Conservation (phyloP, 176 grass and related monocot genomes). For the Olyra latifolia region DNA sequence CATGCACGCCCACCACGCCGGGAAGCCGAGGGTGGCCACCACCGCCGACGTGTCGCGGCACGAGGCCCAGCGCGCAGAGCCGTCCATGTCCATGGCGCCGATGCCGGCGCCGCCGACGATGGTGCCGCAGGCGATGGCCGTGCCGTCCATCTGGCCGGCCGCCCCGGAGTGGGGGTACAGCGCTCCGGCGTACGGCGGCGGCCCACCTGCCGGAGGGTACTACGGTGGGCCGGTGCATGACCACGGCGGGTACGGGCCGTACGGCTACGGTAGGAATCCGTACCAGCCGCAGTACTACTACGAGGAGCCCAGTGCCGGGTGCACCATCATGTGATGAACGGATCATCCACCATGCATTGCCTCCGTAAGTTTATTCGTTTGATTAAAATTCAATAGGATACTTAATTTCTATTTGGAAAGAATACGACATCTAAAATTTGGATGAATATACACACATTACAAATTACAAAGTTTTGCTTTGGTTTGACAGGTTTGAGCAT, state of each 20-base stretch:
- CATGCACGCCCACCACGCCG: neutral
- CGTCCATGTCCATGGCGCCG: constrained; percentile 37
- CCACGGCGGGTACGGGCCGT: constrained; percentile 10
- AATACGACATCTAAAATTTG: neutral
- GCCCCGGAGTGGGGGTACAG: constrained; percentile 44
- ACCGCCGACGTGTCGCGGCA: constrained; percentile 26
- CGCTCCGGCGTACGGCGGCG: constrained; percentile 33
- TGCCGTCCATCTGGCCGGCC: constrained; percentile 52
- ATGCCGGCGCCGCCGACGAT: constrained; percentile 10
- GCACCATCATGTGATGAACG: constrained; percentile 42
- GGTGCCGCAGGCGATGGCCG: constrained; percentile 8
- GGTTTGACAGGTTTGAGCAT: neutral
- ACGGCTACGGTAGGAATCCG: constrained; percentile 32
- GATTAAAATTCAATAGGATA: no score
- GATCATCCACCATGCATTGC: neutral
- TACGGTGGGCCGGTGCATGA: constrained; percentile 38
- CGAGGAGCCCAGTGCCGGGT: constrained; percentile 43
- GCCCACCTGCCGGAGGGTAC: constrained; percentile 31
- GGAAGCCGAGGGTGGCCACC: constrained; percentile 46
- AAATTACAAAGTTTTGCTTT: neutral
- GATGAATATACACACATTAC: neutral
- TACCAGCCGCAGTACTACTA: constrained; percentile 39
- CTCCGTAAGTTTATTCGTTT: no score
- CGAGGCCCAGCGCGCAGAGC: constrained; percentile 38
- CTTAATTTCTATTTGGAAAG: no score